Base-by-base conservation (phyloP, 345 rosid species). In the Salix exigua region DNA sequence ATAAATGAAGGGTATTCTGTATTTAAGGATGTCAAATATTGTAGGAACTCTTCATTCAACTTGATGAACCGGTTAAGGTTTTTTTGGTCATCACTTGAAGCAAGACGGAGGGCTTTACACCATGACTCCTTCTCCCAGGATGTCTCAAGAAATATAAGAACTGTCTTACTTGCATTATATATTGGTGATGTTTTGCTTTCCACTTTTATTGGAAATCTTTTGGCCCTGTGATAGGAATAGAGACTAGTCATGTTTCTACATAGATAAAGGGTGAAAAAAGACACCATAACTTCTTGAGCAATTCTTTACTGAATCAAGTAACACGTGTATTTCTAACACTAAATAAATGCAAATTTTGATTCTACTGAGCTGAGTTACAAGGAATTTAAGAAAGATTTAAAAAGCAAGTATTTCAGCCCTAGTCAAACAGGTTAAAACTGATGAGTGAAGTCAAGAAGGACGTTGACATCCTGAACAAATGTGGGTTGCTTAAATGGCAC, bases 111-210 rank as follows among this genome's bases (percentile, higher is more conserved):
- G 68, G 97, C 92, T 83, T 90, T 93, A 82, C 97, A 96, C 99
- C 99, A 96, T 8, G 98, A 88, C 79, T 96, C 99, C 88, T 96
- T 96, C 86, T 93, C 98, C 98, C 97, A 96, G 60, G 97, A 89
- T 80, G 99, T 96, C 79, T 96, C 97, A 17, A 87, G 89, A 80
- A 88, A 96, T 31, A 96, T 82, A 83, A 87, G 91, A 74, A 96
- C 70, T 76, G 82, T 83, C 68, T 81, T 85, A 72, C 91, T 88
- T 72, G 89, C 92, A 73, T 88, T 87, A 80, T 88, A 91, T 76
- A 96, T 78, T 25, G n/a, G 74, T 1, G 93, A 85, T 68, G 79
- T 80, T 74, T 89, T 88, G 89, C 88, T 92, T 83, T 96, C 94
- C 64, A 93, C 82, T 80, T 83, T 89, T 71, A 96, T 83, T 21